phyloP scores from a whole-genome alignment of 2,329 filamentous ascomycete genomes.

The Raffaelea deltoideospora region DNA sequence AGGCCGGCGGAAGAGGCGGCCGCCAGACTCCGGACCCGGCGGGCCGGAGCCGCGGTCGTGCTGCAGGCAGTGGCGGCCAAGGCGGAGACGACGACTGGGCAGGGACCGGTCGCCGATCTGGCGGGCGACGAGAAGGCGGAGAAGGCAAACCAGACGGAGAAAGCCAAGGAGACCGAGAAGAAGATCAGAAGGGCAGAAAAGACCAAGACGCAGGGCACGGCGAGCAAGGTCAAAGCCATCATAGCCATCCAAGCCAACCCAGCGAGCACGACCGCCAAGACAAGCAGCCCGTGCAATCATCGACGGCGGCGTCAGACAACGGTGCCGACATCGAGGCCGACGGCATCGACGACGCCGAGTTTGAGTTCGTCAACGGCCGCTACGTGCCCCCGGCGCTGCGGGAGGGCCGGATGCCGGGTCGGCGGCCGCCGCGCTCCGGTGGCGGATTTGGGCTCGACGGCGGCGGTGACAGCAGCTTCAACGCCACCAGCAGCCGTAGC shows the following conservation, averaged over 20 bases:
- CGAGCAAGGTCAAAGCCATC: no score
- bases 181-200: neutral
- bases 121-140: no score
- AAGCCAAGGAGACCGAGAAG: no score
- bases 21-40: neutral
- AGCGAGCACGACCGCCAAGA: neutral
- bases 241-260: no score
- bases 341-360: slow-evolving; percentile 6
- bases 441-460: slow-evolving; percentile 4
- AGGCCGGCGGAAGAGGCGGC: neutral
- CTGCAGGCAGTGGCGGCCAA: neutral
- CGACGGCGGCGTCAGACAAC: slow-evolving; percentile 7
- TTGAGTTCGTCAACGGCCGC: slow-evolving; percentile 10
- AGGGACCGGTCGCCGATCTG: neutral
- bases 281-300: neutral
- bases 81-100: neutral
- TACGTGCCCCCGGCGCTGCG: slow-evolving; percentile 9
- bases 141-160: no score
- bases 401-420: slow-evolving; percentile 7
- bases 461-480: neutral
- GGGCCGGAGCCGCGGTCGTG: slow-evolving; percentile 10
- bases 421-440: slow-evolving; percentile 7
- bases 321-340: neutral
- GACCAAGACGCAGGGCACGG: no score
- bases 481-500: slow-evolving; percentile 1